phyloP scores from a whole-genome alignment of 495 filamentous ascomycete genomes.

The Hyaloscypha hepaticicola region DNA sequence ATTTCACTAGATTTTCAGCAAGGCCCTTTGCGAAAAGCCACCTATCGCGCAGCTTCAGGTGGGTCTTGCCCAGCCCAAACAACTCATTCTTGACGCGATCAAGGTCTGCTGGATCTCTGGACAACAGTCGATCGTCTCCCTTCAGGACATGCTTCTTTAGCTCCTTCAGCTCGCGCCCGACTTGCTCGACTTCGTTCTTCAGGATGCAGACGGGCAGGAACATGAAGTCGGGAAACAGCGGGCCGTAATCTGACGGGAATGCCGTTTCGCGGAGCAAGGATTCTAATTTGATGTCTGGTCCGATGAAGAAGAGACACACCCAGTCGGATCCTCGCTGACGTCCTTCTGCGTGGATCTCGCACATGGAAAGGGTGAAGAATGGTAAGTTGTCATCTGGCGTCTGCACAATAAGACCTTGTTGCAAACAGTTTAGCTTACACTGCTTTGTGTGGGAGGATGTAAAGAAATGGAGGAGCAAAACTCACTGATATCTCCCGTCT shows the following conservation, averaged over 20 bases:
- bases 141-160: neutral
- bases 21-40: slow-evolving; percentile 5
- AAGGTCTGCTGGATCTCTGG: neutral
- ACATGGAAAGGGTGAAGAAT: no score
- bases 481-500: slow-evolving; percentile 1
- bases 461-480: neutral
- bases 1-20: slow-evolving; percentile 5
- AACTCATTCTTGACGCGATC: neutral
- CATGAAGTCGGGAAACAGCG: neutral
- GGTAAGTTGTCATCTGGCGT: no score
- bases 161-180: neutral
- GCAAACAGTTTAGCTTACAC: no score
- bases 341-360: no score
- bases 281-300: no score
- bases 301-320: no score
- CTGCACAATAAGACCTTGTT: no score
- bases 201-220: slow-evolving; percentile 7
- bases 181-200: slow-evolving; percentile 3
- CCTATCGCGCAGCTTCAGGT: neutral
- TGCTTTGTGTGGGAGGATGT: neutral
- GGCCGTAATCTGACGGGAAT: slow-evolving; percentile 1
- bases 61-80: neutral
- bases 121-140: neutral
- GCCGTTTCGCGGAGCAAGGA: no score
- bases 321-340: no score